These are phyloP conservation scores for Cryptococcus wingfieldii DNA, from an alignment of 1,284 basidiomycete genomes.

Conservation along the genomic window DNA sequence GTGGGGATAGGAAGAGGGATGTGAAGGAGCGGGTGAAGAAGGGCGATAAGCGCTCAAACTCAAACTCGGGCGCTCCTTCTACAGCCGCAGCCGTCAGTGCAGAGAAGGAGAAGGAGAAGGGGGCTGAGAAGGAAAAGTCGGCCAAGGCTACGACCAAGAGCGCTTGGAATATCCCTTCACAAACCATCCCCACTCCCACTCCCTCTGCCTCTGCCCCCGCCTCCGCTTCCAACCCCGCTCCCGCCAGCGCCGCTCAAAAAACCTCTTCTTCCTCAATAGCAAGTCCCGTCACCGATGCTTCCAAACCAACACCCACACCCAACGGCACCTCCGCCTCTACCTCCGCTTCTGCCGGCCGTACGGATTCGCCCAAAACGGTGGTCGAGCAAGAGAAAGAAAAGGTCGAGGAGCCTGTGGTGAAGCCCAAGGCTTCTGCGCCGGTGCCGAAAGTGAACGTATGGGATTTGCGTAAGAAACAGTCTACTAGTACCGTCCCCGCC, in stretches of 20 bases:
- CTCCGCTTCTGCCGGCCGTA: no score
- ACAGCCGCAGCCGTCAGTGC: no score
- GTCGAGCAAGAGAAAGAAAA: background rate
- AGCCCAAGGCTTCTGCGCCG: slow-evolving; percentile 17
- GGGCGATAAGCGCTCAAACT: no score
- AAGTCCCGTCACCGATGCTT: background rate
- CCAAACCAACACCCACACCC: background rate
- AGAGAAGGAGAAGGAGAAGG: slow-evolving; percentile 6
- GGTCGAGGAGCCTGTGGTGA: background rate
- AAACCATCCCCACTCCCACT: background rate
- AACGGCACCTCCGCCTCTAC: no score
- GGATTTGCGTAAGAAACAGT: slow-evolving; percentile 36
- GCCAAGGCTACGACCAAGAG: slow-evolving; percentile 12
- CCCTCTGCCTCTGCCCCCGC: background rate
- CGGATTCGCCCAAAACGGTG: slow-evolving; percentile 1
- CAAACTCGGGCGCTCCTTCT: no score
- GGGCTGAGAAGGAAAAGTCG: slow-evolving; percentile 7
- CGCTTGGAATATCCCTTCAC: slow-evolving; percentile 5
- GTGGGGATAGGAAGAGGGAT: background rate
- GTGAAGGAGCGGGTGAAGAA: no score
- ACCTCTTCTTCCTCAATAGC: no score
- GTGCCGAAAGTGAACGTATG: slow-evolving; percentile 40
- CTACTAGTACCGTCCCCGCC: background rate
- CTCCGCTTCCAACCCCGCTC: background rate
- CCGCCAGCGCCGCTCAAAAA: background rate